Base-by-base conservation (phyloP, 2,329 filamentous ascomycete genomes). In the Neurospora sp. region DNA sequence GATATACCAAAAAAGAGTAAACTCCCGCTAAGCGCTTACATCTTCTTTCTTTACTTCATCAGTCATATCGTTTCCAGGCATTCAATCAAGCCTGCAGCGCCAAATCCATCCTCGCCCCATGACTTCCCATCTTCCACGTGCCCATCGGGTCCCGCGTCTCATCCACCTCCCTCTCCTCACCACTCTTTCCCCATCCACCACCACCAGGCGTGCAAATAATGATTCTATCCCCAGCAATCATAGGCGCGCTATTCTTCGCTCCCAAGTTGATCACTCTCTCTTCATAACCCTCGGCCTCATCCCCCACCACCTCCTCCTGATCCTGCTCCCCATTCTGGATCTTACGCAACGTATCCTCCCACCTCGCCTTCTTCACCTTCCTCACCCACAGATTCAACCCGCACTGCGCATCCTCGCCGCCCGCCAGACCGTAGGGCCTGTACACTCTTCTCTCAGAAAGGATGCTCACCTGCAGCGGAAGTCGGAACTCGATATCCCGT, bases 351-450 rank as follows among this genome's bases (percentile, higher is more conserved):
- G 81, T 81, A 71, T 80, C 78, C 78, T 84, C 83, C 78, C 83
- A 84, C 75, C 83, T 83, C 1, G 81, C 81, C 78, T 87, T 88
- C 74, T 84, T 82, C 68, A 95, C 90, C 72, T 87, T 90, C 8
- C 92, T 84, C 39, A 96, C 89, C 95, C 95, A 98, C 66, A 96
- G 82, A 75, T 98, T 98, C 72, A 94, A 81, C 0, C 95, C 95
- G 68, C 91, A 90, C 74, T 88, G 81, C 0, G 89, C 95, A 72
- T 95, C 91, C 70, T 89, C 90, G 3, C 95, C 95, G 0, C 95
- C 95, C 28, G 89, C 90, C 71, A 97, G 84, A 0, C 95, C 94
- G 74, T 94, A 97, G 1, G 93, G 93, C 68, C 87, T 85, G 73
- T 91, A 89, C 0, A 95, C 91, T 38, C 93, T 82, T 19, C 93